Conservation (phyloP, 257 asterid species). For the Mitragyna speciosa region DNA sequence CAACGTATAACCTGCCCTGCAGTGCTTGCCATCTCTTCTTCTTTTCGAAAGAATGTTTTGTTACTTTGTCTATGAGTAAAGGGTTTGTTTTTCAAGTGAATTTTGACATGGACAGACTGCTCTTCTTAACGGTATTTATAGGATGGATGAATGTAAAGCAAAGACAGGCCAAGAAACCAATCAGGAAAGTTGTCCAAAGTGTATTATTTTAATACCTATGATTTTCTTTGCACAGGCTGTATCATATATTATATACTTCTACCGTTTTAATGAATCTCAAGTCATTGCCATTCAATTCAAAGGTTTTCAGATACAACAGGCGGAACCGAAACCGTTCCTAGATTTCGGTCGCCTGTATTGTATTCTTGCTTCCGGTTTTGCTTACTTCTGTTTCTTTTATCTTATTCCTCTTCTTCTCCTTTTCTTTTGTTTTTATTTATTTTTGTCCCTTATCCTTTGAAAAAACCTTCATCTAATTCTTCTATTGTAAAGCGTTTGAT, state of each 20-base stretch:
- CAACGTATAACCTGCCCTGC: constrained; percentile 56
- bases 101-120: not conserved
- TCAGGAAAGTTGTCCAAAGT: not conserved
- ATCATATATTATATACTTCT: not conserved
- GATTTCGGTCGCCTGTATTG: not conserved
- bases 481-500: no score
- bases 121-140: not conserved
- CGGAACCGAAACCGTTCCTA: not conserved
- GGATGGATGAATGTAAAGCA: not conserved
- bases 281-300: not conserved
- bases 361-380: not conserved
- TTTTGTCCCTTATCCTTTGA: not conserved
- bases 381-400: not conserved
- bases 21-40: constrained; percentile 46
- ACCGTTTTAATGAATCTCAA: not conserved
- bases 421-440: not conserved
- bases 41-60: not conserved
- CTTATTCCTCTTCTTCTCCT: no score
- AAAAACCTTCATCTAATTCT: no score
- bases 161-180: not conserved
- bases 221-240: not conserved
- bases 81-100: not conserved
- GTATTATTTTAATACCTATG: no score
- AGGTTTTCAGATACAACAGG: not conserved
- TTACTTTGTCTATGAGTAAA: not conserved